These are phyloP conservation scores for Trametopsis cervina DNA, from an alignment of 768 basidiomycete genomes.

Conservation along the genomic window DNA sequence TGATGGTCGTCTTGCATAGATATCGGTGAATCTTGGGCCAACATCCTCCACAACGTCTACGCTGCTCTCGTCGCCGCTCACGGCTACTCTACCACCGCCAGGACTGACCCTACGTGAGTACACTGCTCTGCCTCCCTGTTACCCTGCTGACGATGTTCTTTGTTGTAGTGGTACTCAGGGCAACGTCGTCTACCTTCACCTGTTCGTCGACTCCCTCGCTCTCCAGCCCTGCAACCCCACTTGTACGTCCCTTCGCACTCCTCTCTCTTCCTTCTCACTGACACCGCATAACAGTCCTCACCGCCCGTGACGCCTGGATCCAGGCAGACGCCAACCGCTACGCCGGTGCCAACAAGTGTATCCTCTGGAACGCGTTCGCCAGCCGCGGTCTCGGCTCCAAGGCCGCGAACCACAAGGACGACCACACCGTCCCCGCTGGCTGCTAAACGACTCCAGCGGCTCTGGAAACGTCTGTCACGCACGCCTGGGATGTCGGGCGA, in stretches of 20 bases:
- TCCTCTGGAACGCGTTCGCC: slow-evolving; percentile 39
- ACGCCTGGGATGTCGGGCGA: no score
- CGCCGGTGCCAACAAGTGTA: slow-evolving; percentile 37
- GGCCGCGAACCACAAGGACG: slow-evolving; percentile 28
- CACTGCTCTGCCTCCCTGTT: background rate
- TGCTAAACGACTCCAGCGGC: slow-evolving; percentile 14
- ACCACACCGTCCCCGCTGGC: slow-evolving; percentile 21
- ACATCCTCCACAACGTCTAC: slow-evolving; percentile 32
- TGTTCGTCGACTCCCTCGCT: slow-evolving; percentile 42
- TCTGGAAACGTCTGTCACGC: no score
- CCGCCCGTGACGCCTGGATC: slow-evolving; percentile 44
- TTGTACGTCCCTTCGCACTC: slow-evolving; percentile 26
- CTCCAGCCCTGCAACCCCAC: slow-evolving; percentile 44
- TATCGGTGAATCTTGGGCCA: slow-evolving; percentile 55
- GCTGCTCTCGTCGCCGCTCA: slow-evolving; percentile 22
- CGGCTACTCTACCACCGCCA: slow-evolving; percentile 26
- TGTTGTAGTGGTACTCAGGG: slow-evolving; percentile 27
- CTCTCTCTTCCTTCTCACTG: background rate
- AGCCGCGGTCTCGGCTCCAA: slow-evolving; percentile 40
- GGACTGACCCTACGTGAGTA: slow-evolving; percentile 30
- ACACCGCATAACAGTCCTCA: slow-evolving; percentile 25
- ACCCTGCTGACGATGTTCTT: background rate
- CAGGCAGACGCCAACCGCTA: slow-evolving; percentile 45
- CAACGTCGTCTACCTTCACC: slow-evolving; percentile 43
- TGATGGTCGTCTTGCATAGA: background rate